A percentile compares a stretch with the other conserved stretches of the same genome.
Conservation (phyloP, 2,329 filamentous ascomycete genomes). For the Penicillium rolfsii region DNA sequence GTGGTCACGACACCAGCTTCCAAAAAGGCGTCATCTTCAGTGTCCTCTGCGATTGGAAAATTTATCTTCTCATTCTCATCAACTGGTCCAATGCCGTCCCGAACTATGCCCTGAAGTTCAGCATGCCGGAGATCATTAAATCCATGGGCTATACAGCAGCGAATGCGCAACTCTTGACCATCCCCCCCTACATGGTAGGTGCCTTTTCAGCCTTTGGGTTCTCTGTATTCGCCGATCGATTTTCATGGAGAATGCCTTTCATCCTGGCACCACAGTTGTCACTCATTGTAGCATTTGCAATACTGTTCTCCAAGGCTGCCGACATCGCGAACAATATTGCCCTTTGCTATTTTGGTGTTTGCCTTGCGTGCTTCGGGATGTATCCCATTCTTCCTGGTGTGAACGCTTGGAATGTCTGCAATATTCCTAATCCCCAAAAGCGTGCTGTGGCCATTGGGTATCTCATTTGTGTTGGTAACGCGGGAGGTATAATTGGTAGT, state of each 20-base stretch:
- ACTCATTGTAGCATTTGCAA: slow-evolving; percentile 42
- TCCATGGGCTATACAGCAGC: slow-evolving; percentile 48
- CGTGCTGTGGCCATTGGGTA: slow-evolving; percentile 50
- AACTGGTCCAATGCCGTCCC: slow-evolving; percentile 51
- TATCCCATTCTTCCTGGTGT: slow-evolving; percentile 50
- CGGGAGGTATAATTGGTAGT: slow-evolving; percentile 42
- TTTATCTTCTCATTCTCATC: slow-evolving; percentile 48
- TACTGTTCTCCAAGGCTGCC: slow-evolving; percentile 43
- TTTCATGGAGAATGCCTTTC: slow-evolving; percentile 47
- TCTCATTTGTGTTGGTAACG: slow-evolving; percentile 47
- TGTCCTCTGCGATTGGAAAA: slow-evolving; percentile 42
- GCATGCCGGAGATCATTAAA: slow-evolving; percentile 46
- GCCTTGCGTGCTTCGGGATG: slow-evolving; percentile 49
- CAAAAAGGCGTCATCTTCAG: background rate
- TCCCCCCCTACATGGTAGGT: slow-evolving; percentile 42
- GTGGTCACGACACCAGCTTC: background rate
- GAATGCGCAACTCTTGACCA: slow-evolving; percentile 34
- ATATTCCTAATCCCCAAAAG: slow-evolving; percentile 44
- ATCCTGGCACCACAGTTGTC: slow-evolving; percentile 41
- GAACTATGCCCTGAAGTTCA: slow-evolving; percentile 41
- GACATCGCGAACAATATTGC: slow-evolving; percentile 47
- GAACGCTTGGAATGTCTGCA: slow-evolving; percentile 50
- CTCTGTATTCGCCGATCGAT: slow-evolving; percentile 44
- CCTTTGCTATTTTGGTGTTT: slow-evolving; percentile 51
- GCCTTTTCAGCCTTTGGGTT: slow-evolving; percentile 34